Evolutionary conservation across 169 alveolate species (phyloP), one percentile per base, ranked within the genome.

Genomic region (Toxoplasma gondii): DNA sequence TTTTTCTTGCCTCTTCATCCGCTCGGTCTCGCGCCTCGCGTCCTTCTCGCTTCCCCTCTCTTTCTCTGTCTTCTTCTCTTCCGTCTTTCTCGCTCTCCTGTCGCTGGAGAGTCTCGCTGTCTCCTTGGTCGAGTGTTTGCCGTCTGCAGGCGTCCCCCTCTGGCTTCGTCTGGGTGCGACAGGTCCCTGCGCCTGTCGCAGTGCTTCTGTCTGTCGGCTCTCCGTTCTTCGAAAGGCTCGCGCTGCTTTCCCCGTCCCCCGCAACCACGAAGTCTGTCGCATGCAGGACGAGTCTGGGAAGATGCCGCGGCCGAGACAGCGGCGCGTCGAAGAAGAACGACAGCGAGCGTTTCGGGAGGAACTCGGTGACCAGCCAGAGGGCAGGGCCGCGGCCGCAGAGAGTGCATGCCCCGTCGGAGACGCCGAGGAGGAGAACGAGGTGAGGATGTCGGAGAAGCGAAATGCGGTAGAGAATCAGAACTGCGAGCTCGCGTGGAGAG

Each of bases 371-470:
- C 24, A 41, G n/a, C 69, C 90, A 82, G 38, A 82, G 17, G 12
- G 39, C 41, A 36, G 53, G 44, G 34, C 67, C 69, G 31, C 10
- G 67, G 36, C 54, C 69, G 24, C 90, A 82, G 38, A 38, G 24
- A 1, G 24, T 2, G 34, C 69, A 82, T 24, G 38, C 19, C 5
- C 90, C 67, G 34, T 82, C 90, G 41, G 90, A 2, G 38, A 82
- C 64, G 90, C 90, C 90, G 10, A 82, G 67, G n/a, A 82, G 19
- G 34, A 43, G 90, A 17, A 82, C 69, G 29, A 82, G 90, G 27
- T 82, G 53, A 34, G 90, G 90, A 82, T 82, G 90, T 31, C 90
- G 90, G 34, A 39, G 67, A 64, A 82, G 64, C 44, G 90, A 82
- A 67, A 82, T 64, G 67, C 90, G 90, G 27, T 82, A 82, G 34